phyloP scores from a whole-genome alignment of 2,329 filamentous ascomycete genomes.

The Fusarium penzigii region DNA sequence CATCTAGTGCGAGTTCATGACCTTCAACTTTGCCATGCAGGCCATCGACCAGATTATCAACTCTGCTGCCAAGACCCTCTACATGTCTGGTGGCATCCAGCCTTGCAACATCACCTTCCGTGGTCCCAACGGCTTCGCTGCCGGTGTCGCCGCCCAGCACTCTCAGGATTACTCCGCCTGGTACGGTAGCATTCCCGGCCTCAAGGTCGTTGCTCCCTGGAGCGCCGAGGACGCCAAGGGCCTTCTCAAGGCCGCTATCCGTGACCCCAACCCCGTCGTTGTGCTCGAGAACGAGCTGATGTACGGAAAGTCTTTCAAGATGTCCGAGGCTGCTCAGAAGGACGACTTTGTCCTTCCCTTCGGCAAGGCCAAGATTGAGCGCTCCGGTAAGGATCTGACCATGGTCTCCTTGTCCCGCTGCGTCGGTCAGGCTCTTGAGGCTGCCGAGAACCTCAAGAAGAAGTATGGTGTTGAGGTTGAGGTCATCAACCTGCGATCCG shows the following conservation, averaged over 20 bases:
- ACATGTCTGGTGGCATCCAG: constrained; percentile 99
- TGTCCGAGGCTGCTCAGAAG: constrained; percentile 95
- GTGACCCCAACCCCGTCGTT: constrained; percentile 95
- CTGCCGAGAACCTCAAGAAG: constrained; percentile 89
- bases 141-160: constrained; percentile 96
- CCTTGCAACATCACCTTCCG: constrained; percentile 99
- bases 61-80: constrained; percentile 97
- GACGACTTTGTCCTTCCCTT: constrained; percentile 97
- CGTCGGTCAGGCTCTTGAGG: constrained; percentile 86
- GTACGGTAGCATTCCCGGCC: constrained; percentile 96
- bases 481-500: constrained; percentile 95
- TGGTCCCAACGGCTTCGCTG: constrained; percentile 95
- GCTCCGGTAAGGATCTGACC: constrained; percentile 91
- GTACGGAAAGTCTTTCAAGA: constrained; percentile 93
- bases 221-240: constrained; percentile 98
- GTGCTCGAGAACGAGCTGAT: constrained; percentile 87
- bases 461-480: constrained; percentile 96
- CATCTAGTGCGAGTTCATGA: constrained; percentile 96
- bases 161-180: constrained; percentile 98
- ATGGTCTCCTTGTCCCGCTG: constrained; percentile 94
- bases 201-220: constrained; percentile 97
- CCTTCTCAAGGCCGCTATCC: constrained; percentile 94
- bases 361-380: constrained; percentile 99
- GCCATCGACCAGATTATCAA: constrained; percentile 99
- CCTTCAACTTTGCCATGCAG: constrained; percentile 99